A percentile compares a stretch with the other conserved stretches of the same genome.
These are phyloP conservation scores for Mrakia hoshinonis DNA, from an alignment of 768 basidiomycete genomes.

Conservation along the genomic window DNA sequence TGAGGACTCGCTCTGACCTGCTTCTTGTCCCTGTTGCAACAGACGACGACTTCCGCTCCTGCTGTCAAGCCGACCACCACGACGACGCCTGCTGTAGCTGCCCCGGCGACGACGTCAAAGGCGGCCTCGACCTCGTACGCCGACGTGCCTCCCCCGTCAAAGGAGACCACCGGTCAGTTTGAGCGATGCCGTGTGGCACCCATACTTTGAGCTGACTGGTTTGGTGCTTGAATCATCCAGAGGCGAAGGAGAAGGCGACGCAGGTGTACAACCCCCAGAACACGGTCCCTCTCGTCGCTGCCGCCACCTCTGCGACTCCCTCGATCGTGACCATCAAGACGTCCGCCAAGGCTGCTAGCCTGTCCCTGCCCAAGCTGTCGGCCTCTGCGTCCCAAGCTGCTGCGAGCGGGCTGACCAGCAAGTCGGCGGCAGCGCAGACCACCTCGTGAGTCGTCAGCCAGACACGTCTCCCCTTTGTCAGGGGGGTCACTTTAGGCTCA, in stretches of 20 bases:
- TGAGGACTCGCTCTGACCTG: not conserved
- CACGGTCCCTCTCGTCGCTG: not conserved
- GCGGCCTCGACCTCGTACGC: not conserved
- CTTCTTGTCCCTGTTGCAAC: not conserved
- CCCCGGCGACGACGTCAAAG: not conserved
- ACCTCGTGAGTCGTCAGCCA: not conserved
- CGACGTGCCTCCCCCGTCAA: not conserved
- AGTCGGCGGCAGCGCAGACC: not conserved
- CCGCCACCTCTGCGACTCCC: not conserved
- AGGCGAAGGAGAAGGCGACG: not conserved
- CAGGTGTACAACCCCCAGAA: not conserved
- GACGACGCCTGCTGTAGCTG: not conserved
- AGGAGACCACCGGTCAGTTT: conserved; percentile 1
- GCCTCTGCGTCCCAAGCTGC: not conserved
- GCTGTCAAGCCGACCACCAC: not conserved
- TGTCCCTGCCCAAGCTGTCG: not conserved
- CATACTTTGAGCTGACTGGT: not conserved
- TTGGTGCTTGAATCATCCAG: not conserved
- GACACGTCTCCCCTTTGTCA: not conserved
- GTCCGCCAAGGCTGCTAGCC: not conserved
- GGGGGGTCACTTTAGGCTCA: not conserved
- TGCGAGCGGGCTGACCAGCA: not conserved
- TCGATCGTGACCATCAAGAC: not conserved
- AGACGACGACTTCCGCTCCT: not conserved
- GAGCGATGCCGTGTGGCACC: not conserved